These are phyloP conservation scores for Diaporthe sp. DNA, from an alignment of 2,329 filamentous ascomycete species.

Conservation along the genomic window DNA sequence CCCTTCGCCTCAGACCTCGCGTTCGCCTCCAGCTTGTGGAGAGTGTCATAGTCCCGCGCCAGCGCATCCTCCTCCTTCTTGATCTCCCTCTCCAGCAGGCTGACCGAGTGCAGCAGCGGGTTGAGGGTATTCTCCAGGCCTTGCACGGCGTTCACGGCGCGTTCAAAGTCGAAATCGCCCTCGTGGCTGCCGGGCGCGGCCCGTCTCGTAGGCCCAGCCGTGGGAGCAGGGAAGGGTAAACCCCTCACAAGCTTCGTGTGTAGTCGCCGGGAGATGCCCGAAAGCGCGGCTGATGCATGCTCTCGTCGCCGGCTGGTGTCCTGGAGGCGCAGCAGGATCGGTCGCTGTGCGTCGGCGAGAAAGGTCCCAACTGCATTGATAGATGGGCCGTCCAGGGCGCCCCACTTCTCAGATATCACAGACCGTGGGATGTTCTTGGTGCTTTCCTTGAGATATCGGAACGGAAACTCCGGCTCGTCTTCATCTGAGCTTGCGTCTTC, in stretches of 20 bases:
- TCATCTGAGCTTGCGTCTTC: constrained; percentile 26
- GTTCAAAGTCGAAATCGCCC: constrained; percentile 76
- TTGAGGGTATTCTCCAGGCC: constrained; percentile 71
- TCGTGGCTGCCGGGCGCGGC: constrained; percentile 62
- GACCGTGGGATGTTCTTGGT: constrained; percentile 71
- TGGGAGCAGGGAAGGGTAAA: constrained; percentile 76
- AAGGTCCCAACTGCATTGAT: constrained; percentile 69
- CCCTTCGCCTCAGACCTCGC: constrained; percentile 67
- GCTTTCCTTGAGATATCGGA: constrained; percentile 65
- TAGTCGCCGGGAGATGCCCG: constrained; percentile 68
- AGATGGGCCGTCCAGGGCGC: constrained; percentile 67
- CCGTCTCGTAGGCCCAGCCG: constrained; percentile 39
- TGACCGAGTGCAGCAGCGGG: constrained; percentile 73
- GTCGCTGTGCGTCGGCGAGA: constrained; percentile 71
- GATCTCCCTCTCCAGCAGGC: constrained; percentile 71
- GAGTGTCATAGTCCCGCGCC: constrained; percentile 66
- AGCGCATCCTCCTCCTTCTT: constrained; percentile 69
- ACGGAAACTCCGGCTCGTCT: constrained; percentile 51
- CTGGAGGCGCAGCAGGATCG: constrained; percentile 71
- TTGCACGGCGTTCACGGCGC: constrained; percentile 71
- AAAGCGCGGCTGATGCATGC: constrained; percentile 69
- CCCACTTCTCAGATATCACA: constrained; percentile 79
- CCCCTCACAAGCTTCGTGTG: constrained; percentile 70
- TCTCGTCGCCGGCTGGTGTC: constrained; percentile 62
- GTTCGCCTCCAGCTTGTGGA: constrained; percentile 68